phyloP scores from a whole-genome alignment of 148 eudicot species.

The Dianthus caryophyllus region DNA sequence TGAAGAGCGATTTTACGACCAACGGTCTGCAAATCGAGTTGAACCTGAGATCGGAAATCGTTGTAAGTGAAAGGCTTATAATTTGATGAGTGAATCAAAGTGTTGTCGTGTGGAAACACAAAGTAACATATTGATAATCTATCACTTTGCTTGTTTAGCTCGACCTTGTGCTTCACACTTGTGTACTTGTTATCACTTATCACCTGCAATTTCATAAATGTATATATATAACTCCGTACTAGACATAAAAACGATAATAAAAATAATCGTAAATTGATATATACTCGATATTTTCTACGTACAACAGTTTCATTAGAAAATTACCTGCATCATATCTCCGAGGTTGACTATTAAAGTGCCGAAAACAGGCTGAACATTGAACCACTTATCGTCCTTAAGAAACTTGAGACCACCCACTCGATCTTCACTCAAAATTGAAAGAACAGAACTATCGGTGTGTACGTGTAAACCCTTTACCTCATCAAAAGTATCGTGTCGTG shows the following conservation, averaged over 20 bases:
- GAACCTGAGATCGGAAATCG: conserved; percentile 58
- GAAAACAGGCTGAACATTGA: conserved; percentile 42
- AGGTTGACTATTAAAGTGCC: conserved; percentile 55
- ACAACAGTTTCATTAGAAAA: too few species aligned
- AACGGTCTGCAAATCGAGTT: conserved; percentile 39
- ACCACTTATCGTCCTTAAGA: conserved; percentile 47
- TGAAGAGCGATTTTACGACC: conserved; percentile 60
- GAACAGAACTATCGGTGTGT: conserved; percentile 76
- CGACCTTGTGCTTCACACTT: conserved; percentile 72
- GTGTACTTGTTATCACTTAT: conserved; percentile 63
- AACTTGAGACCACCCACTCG: conserved; percentile 66
- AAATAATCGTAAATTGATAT: too few species aligned
- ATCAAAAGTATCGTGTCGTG: conserved; percentile 18
- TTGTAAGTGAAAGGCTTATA: conserved; percentile 64
- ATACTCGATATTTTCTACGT: too few species aligned
- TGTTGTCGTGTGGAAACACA: conserved; percentile 50
- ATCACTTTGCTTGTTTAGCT: conserved; percentile 39
- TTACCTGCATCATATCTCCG: conserved; percentile 91
- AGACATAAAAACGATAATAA: too few species aligned
- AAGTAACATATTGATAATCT: conserved; percentile 72
- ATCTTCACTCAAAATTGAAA: conserved; percentile 56
- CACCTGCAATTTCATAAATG: conserved; percentile 30
- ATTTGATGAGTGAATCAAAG: conserved; percentile 41
- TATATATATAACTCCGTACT: too few species aligned
- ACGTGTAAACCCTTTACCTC: conserved; percentile 45